Conservation (phyloP, 768 basidiomycete species). For the Mycena chlorophos region DNA sequence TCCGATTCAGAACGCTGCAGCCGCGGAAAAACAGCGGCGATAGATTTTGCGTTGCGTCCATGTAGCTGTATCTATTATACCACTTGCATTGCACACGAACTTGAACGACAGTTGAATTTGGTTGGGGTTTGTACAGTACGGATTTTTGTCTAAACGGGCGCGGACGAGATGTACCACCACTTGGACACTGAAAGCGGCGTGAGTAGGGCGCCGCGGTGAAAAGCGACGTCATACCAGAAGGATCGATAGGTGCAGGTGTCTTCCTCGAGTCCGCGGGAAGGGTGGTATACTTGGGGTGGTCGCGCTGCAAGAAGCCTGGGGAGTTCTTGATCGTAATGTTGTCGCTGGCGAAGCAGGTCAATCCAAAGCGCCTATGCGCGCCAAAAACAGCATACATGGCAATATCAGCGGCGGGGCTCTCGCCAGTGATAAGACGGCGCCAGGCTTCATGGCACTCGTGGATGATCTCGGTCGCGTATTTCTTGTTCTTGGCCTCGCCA, state of each 20-base stretch:
- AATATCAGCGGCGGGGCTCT: slow-evolving; percentile 75
- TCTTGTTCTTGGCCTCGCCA: slow-evolving; percentile 99
- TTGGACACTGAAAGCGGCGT: slow-evolving; percentile 62
- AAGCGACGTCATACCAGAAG: slow-evolving; percentile 65
- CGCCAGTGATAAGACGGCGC: slow-evolving; percentile 87
- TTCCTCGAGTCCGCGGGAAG: slow-evolving; percentile 80
- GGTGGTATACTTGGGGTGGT: slow-evolving; percentile 61
- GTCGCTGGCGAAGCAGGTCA: slow-evolving; percentile 47
- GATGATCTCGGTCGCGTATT: slow-evolving; percentile 98
- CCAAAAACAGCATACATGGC: slow-evolving; percentile 68
- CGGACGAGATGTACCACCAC: slow-evolving; percentile 94
- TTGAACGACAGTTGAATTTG: slow-evolving; percentile 26
- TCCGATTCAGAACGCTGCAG: slow-evolving; percentile 56
- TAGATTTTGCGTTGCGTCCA: too few species aligned
- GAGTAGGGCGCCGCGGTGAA: background rate
- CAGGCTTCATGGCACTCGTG: slow-evolving; percentile 99
- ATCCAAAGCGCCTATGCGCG: background rate
- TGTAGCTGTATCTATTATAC: too few species aligned
- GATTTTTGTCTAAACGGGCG: slow-evolving; percentile 74
- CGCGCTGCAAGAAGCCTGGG: slow-evolving; percentile 62
- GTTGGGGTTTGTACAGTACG: slow-evolving; percentile 1
- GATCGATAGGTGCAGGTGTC: slow-evolving; percentile 86
- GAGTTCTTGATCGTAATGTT: slow-evolving; percentile 80
- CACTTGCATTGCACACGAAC: slow-evolving; percentile 27
- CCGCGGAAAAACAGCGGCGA: slow-evolving; percentile 36